Evolutionary conservation across 768 basidiomycete genomes (phyloP).

Genomic region (Tricholoma bakamatsutake): DNA sequence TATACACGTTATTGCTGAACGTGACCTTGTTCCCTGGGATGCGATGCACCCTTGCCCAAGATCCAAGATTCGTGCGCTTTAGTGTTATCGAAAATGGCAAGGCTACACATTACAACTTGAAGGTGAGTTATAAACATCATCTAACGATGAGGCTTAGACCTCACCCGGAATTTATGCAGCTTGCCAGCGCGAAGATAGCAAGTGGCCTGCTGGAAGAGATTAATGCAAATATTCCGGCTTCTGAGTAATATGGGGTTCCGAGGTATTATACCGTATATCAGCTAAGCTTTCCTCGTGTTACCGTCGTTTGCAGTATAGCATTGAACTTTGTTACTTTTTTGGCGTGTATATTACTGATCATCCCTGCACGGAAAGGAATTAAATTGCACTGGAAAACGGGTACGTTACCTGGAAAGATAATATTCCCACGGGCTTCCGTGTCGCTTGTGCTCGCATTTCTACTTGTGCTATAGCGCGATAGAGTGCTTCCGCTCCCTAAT

Average conservation of each 20-base stretch:
- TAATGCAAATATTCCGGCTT: conserved; percentile 39
- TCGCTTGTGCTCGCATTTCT: not conserved
- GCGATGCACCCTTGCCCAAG: conserved; percentile 65
- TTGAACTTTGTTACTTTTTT: not conserved
- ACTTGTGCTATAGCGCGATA: not conserved
- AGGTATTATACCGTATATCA: not conserved
- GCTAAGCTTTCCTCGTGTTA: not conserved
- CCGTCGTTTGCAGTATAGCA: not conserved
- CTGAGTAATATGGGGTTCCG: conserved; percentile 7
- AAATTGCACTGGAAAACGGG: not conserved
- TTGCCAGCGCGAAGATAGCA: conserved; percentile 65
- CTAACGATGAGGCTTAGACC: not conserved
- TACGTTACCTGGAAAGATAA: too few relatives aligned
- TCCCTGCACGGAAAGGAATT: not conserved
- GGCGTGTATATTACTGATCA: not conserved
- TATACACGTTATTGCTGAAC: conserved; percentile 68
- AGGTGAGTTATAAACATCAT: conserved; percentile 37
- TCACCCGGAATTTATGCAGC: conserved; percentile 28
- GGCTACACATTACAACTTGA: conserved; percentile 68
- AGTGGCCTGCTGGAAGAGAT: conserved; percentile 60
- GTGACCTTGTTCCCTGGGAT: conserved; percentile 75
- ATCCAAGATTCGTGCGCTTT: conserved; percentile 75
- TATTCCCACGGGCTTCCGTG: too few relatives aligned
- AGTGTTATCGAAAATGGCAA: conserved; percentile 59
- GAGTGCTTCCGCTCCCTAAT: not conserved